phyloP scores from a whole-genome alignment of 2,329 filamentous ascomycete genomes.

The Remersonia thermophila region DNA sequence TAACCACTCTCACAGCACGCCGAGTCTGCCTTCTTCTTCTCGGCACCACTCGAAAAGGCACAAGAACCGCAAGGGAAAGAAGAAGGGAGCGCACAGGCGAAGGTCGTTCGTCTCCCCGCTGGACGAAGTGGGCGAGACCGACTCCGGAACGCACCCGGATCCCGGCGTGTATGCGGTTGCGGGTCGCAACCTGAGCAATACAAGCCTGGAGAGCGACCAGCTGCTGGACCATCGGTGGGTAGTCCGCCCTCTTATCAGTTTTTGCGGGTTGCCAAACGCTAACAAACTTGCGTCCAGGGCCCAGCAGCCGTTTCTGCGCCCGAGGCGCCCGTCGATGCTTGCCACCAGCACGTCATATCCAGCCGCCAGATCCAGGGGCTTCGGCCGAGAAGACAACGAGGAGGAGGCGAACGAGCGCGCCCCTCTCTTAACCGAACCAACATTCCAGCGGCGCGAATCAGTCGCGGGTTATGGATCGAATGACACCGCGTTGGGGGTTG shows the following conservation, averaged over 20 bases:
- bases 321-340: constrained; percentile 47
- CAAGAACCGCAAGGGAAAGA: constrained; percentile 64
- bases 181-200: constrained; percentile 56
- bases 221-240: constrained; percentile 71
- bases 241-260: too few species aligned
- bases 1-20: background rate
- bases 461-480: constrained; percentile 30
- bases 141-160: constrained; percentile 20
- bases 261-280: constrained; percentile 10
- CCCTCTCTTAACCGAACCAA: constrained; percentile 39
- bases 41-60: constrained; percentile 38
- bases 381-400: constrained; percentile 28
- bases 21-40: constrained; percentile 6
- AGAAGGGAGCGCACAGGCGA: constrained; percentile 62
- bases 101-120: constrained; percentile 65
- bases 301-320: constrained; percentile 46
- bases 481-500: constrained; percentile 18
- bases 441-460: constrained; percentile 24
- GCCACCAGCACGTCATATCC: constrained; percentile 24
- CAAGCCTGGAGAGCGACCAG: constrained; percentile 79
- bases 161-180: too few species aligned
- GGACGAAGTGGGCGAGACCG: constrained; percentile 35
- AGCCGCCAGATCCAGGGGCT: constrained; percentile 20
- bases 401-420: constrained; percentile 44
- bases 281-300: constrained; percentile 29